Evolutionary conservation across 495 filamentous ascomycete species (phyloP).

Genomic region (Bathelium albidoporum): DNA sequence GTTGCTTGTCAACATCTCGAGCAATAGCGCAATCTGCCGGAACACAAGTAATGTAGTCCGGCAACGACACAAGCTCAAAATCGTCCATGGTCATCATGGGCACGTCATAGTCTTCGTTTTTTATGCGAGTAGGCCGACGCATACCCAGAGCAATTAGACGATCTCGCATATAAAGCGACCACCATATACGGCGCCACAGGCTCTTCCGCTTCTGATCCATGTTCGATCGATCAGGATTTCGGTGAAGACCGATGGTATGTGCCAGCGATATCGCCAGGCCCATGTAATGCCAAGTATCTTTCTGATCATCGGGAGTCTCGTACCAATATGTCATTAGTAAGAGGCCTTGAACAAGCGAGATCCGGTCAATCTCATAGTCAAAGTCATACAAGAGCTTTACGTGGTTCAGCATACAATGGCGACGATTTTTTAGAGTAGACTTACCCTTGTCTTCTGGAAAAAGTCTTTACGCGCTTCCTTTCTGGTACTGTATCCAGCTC

Average conservation of each 20-base stretch:
- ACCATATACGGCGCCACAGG: slow-evolving; percentile 89
- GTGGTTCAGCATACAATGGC: neutral
- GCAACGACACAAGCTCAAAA: slow-evolving; percentile 63
- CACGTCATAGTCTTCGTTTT: slow-evolving; percentile 81
- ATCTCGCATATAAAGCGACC: slow-evolving; percentile 87
- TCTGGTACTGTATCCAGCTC: slow-evolving; percentile 55
- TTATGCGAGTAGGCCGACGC: slow-evolving; percentile 79
- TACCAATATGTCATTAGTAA: slow-evolving; percentile 89
- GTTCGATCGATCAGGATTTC: slow-evolving; percentile 62
- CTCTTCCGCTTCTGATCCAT: slow-evolving; percentile 61
- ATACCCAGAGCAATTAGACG: slow-evolving; percentile 80
- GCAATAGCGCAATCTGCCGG: slow-evolving; percentile 55
- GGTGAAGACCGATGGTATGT: slow-evolving; percentile 74
- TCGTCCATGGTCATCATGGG: slow-evolving; percentile 75
- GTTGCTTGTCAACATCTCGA: slow-evolving; percentile 54
- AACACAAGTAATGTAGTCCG: slow-evolving; percentile 52
- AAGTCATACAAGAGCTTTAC: slow-evolving; percentile 61
- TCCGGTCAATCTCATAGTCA: slow-evolving; percentile 69
- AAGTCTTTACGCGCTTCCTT: slow-evolving; percentile 65
- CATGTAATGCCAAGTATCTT: slow-evolving; percentile 91
- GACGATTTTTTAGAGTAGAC: slow-evolving; percentile 15
- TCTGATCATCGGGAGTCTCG: slow-evolving; percentile 79
- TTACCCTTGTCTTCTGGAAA: slow-evolving; percentile 64
- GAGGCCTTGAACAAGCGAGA: slow-evolving; percentile 67
- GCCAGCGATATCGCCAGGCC: slow-evolving; percentile 73